Evolutionary conservation across 2,329 filamentous ascomycete species (phyloP).

Genomic region (Botrytis deweyae): DNA sequence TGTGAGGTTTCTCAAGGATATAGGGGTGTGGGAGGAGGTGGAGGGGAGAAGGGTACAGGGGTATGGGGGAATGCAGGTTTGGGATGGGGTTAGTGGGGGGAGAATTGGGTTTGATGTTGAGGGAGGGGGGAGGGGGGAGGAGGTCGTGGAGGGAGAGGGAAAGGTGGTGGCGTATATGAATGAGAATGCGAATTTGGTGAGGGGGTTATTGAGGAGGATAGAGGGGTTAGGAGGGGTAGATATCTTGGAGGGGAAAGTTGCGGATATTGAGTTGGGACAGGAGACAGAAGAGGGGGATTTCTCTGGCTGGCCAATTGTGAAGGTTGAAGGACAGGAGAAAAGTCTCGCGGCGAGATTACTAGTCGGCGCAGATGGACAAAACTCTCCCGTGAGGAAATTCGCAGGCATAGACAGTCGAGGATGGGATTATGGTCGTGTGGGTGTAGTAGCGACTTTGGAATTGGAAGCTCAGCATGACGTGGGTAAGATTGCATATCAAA

Average conservation of each 20-base stretch:
- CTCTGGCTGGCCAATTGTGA: slow-evolving; percentile 82
- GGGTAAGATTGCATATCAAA: slow-evolving; percentile 80
- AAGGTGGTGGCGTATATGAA: slow-evolving; percentile 89
- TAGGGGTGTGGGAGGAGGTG: slow-evolving; percentile 83
- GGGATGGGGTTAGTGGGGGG: slow-evolving; percentile 89
- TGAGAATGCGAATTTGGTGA: slow-evolving; percentile 88
- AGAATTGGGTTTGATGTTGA: slow-evolving; percentile 79
- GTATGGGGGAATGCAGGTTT: slow-evolving; percentile 97
- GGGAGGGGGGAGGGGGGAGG: not conserved
- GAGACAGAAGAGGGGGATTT: slow-evolving; percentile 71
- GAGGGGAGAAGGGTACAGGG: slow-evolving; percentile 72
- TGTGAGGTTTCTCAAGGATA: slow-evolving; percentile 75
- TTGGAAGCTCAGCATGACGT: slow-evolving; percentile 60
- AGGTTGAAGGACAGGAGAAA: slow-evolving; percentile 61
- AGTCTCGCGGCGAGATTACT: slow-evolving; percentile 77
- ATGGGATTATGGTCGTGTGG: slow-evolving; percentile 91
- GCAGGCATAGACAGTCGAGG: slow-evolving; percentile 81
- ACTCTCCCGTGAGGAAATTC: slow-evolving; percentile 88
- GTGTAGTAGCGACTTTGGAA: slow-evolving; percentile 84
- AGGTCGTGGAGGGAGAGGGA: not conserved
- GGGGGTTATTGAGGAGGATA: slow-evolving; percentile 70
- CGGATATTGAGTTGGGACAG: slow-evolving; percentile 73
- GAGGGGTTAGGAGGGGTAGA: slow-evolving; percentile 67
- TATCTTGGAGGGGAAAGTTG: slow-evolving; percentile 73
- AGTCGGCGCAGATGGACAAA: slow-evolving; percentile 90